These are phyloP conservation scores for Podospora pseudocomata DNA, from an alignment of 495 filamentous ascomycete genomes.

Conservation along the genomic window DNA sequence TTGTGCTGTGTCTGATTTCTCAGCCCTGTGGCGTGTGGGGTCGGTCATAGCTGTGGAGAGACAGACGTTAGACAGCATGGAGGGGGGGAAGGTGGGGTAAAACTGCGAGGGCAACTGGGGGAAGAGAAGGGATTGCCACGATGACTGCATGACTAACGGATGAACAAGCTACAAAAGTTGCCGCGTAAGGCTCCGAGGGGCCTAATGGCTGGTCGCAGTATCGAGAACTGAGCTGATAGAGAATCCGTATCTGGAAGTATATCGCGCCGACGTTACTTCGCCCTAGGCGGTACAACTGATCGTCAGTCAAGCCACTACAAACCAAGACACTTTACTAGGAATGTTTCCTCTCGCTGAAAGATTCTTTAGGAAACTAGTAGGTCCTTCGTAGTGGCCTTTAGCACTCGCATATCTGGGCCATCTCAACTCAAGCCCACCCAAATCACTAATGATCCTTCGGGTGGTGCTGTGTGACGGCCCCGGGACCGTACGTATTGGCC, in stretches of 20 bases:
- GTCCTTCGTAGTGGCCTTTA: background rate
- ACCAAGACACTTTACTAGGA: too few relatives aligned
- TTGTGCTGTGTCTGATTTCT: background rate
- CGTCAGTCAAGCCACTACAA: background rate
- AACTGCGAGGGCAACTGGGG: background rate
- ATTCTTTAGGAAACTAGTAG: too few relatives aligned
- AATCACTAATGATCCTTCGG: slow-evolving; percentile 11
- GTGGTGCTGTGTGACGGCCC: background rate
- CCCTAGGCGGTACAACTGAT: background rate
- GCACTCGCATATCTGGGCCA: slow-evolving; percentile 9
- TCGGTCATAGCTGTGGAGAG: background rate
- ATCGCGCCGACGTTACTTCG: background rate
- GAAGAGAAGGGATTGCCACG: background rate
- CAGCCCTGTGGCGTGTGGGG: slow-evolving; percentile 8
- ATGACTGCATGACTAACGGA: background rate
- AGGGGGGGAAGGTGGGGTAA: background rate
- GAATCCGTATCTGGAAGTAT: background rate
- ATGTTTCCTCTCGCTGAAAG: too few relatives aligned
- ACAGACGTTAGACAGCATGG: background rate
- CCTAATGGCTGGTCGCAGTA: too few relatives aligned
- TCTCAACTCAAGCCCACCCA: background rate
- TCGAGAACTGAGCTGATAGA: too few relatives aligned
- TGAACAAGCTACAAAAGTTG: background rate
- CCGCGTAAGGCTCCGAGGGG: background rate
- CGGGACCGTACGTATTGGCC: too few relatives aligned